Evolutionary conservation across 2,329 filamentous ascomycete genomes (phyloP), one percentile per base, ranked within the genome.

Genomic region (Ramichloridium luteum): DNA sequence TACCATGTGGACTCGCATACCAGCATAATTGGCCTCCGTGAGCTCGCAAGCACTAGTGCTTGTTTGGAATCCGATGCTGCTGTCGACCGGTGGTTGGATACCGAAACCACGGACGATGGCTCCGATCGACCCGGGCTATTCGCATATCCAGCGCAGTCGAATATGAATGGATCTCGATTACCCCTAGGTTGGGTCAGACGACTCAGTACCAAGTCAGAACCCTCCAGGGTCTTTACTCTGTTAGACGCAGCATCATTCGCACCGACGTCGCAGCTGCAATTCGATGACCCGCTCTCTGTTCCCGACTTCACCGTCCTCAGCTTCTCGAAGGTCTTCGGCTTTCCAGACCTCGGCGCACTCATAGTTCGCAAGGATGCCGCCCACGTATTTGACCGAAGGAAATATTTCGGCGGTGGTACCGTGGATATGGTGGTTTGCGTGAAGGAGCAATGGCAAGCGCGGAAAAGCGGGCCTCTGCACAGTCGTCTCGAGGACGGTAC

Each of bases 281-380:
- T 96, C 2, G 64, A 72, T 34, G 60, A 80, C 43, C 45, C 66
- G 0, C 59, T 63, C 0, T 51, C 58, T 1, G 74, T 79, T 0
- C 81, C 88, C 1, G 88, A 96, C 53, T 96, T 96, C 44, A 78
- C 74, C 0, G 80, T 83, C 0, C 50, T 96, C 25, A 94, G 86
- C 55, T 75, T 96, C 41, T 92, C 94, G 61, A 98, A 96, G 55
- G 86, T 94, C n/a, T 96, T 96, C 54, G 88, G 90, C 1, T 94
- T 94, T 43, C 88, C 88, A 0, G 83, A 96, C 51, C 64, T 96
- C 2, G 88, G 88, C 2, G 85, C 77, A 1, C 59, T 98, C 36
- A 74, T 96, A 16, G 74, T 96, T 9, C 74, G 80, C 25, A 85
- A 82, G 45, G 66, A 72, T 17, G 72, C 80, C 9, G 73, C 71